Percentiles rank a stretch among this genome's conserved stretches.
Evolutionary conservation across 2,329 filamentous ascomycete species (phyloP).

Genomic region (Trichoderma simmonsii): DNA sequence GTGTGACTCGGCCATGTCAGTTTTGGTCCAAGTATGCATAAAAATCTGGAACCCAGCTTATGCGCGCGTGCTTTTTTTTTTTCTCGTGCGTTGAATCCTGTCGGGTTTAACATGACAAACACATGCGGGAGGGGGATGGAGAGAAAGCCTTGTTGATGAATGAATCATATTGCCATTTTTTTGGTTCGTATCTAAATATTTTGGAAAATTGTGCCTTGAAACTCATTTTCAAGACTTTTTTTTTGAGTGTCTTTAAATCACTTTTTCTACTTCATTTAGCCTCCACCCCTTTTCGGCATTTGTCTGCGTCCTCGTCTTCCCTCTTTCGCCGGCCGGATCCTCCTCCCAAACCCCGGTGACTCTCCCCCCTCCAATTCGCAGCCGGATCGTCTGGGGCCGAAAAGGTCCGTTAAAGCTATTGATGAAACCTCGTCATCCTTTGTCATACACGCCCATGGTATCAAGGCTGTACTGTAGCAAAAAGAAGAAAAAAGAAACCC

Average conservation of each 20-base stretch:
- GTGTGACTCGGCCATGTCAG: background rate
- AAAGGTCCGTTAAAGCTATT: background rate
- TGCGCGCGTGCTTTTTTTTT: background rate
- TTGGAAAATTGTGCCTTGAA: background rate
- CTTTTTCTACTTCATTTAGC: background rate
- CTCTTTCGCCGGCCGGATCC: background rate
- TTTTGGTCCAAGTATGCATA: conserved; percentile 1
- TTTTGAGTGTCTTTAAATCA: background rate
- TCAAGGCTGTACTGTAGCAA: background rate
- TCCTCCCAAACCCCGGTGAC: background rate
- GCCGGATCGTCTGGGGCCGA: background rate
- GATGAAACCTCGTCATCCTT: conserved; percentile 6
- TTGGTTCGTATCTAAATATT: background rate
- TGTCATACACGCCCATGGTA: conserved; percentile 9
- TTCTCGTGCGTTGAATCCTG: background rate
- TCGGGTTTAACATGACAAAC: background rate
- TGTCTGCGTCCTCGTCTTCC: background rate
- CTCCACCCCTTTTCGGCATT: background rate
- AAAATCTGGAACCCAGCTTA: background rate
- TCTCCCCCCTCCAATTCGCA: background rate
- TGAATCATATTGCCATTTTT: background rate
- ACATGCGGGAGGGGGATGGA: background rate
- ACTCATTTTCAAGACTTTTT: background rate
- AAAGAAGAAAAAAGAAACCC: background rate
- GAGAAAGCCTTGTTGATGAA: background rate